phyloP scores from a whole-genome alignment of 2,329 filamentous ascomycete species.

The Alternaria gaisen region DNA sequence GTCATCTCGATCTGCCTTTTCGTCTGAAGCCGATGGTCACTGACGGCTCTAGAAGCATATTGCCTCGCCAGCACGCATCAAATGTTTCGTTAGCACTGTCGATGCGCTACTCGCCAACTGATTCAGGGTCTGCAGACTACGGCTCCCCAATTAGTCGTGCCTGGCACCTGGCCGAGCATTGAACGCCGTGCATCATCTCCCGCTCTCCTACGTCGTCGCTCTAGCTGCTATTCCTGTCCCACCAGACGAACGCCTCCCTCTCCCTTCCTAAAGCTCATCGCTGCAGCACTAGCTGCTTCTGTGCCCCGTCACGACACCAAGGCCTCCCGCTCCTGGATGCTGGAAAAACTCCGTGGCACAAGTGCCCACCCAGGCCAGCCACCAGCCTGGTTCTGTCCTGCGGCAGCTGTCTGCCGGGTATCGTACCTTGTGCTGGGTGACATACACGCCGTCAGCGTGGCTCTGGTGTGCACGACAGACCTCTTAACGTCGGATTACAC shows the following conservation, averaged over 20 bases:
- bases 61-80: neutral
- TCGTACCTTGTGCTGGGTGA: slow-evolving; percentile 37
- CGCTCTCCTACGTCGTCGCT: slow-evolving; percentile 15
- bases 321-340: slow-evolving; percentile 37
- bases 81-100: neutral
- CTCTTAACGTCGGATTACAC: slow-evolving; percentile 35
- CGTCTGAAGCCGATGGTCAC: neutral
- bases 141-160: slow-evolving; percentile 11
- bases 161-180: slow-evolving; percentile 24
- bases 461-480: slow-evolving; percentile 38
- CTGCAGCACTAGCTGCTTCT: slow-evolving; percentile 37
- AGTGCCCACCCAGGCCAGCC: slow-evolving; percentile 34
- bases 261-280: slow-evolving; percentile 31
- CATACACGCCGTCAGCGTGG: slow-evolving; percentile 38
- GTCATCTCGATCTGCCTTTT: neutral
- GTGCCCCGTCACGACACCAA: slow-evolving; percentile 29
- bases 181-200: slow-evolving; percentile 36
- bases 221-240: slow-evolving; percentile 37
- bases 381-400: slow-evolving; percentile 45
- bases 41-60: neutral
- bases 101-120: slow-evolving; percentile 6
- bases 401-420: slow-evolving; percentile 45
- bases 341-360: slow-evolving; percentile 39
- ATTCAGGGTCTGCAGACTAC: slow-evolving; percentile 19
- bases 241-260: slow-evolving; percentile 34